Percentiles rank a stretch among this genome's conserved stretches.
Conservation (phyloP, 2,329 filamentous ascomycete species). For the Ophiostoma perfectum region DNA sequence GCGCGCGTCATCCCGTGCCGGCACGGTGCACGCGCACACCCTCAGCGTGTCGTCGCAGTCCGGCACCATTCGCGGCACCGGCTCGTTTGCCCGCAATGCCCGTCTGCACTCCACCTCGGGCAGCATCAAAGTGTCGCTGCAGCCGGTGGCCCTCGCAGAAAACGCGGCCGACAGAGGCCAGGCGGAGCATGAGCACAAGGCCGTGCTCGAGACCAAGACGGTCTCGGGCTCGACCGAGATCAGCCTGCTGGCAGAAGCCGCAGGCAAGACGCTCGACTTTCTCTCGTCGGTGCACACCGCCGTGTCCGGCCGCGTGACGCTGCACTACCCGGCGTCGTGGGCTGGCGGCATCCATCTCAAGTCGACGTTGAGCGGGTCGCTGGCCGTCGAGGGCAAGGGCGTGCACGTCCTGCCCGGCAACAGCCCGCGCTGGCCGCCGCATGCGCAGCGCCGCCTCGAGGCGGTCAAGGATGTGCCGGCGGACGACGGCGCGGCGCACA, state of each 20-base stretch:
- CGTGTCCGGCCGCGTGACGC: conserved; percentile 40
- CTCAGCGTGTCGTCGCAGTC: conserved; percentile 42
- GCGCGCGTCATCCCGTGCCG: neutral
- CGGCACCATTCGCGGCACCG: conserved; percentile 38
- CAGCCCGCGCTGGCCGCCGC: conserved; percentile 22
- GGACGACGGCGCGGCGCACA: neutral
- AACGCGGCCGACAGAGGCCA: neutral
- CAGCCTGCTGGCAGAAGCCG: conserved; percentile 34
- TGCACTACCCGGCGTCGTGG: conserved; percentile 47
- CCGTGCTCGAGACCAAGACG: conserved; percentile 38
- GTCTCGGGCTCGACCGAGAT: conserved; percentile 40
- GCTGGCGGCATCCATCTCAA: conserved; percentile 41
- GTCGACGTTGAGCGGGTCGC: conserved; percentile 35
- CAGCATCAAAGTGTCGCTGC: conserved; percentile 18
- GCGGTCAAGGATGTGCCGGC: conserved; percentile 22
- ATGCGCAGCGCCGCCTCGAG: conserved; percentile 9
- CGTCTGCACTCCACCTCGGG: conserved; percentile 40
- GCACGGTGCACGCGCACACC: conserved; percentile 40
- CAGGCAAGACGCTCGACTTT: conserved; percentile 30
- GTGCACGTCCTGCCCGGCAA: conserved; percentile 37
- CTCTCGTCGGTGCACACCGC: conserved; percentile 41
- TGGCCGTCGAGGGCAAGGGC: conserved; percentile 40
- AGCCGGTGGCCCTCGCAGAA: neutral
- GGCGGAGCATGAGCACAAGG: neutral
- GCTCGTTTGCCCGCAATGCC: conserved; percentile 38